Evolutionary conservation across 148 eudicot species (phyloP), one percentile per base, ranked within the genome.

Genomic region (Camellia japonica): DNA sequence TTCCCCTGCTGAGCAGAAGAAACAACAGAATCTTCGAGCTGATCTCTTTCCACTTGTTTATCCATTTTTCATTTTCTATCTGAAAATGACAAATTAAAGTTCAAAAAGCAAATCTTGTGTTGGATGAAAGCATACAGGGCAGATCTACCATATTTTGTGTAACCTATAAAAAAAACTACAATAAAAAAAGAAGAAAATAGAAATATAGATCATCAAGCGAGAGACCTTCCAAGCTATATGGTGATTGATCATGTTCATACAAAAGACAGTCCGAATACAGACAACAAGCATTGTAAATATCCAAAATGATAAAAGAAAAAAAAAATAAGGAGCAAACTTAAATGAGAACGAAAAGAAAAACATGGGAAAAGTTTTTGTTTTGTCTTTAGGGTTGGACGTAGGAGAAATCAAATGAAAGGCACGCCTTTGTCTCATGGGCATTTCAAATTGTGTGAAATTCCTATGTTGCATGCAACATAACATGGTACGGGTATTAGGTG

Each of bases 41-140:
- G 77, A 13, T 81, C 85, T 66, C 72, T 73, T 74, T 69, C 80
- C 15, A 12, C 59, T 68, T 56, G 59, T 71, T 65, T 46, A 66
- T 87, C 77, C 19, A 64, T 54, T 75, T 13, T 58, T 18, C 51
- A 66, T 60, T 23, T 76, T 75, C 83, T 82, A 78, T 74, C 92
- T 90, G 85, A 67, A 75, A 75, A 86, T 7, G 18, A 64, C 54
- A 60, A 43, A 61, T 43, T 52, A 72, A 76, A 46, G 46, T 4
- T 60, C 59, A 47, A 11, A 51, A 44, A 47, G 74, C 59, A 71
- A 51, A 69, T 46, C 20, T 11, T 46, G 23, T 5, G 51, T 68
- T 68, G n/a, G 54, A 15, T 2, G 15, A 38, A 14, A 19, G 55
- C 3, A 20, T 49, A 71, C 1, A 6, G 14, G 7, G 19, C 0